Percentiles rank a stretch among this genome's conserved stretches.
Evolutionary conservation across 2,329 filamentous ascomycete genomes (phyloP).

Genomic region (Dendrostoma leiphaemia): DNA sequence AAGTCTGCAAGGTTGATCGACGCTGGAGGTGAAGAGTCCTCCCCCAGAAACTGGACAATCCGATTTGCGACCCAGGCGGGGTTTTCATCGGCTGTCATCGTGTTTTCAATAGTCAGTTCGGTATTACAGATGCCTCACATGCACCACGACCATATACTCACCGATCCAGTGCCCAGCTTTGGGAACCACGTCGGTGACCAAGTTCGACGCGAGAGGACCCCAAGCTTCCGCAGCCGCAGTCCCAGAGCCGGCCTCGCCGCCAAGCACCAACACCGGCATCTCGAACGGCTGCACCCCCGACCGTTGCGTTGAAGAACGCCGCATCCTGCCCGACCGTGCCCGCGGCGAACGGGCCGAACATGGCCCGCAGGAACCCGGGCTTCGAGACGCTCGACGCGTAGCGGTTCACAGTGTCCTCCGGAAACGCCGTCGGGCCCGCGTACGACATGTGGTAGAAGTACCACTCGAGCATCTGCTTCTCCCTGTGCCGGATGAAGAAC

Average conservation of each 20-base stretch:
- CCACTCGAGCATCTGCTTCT: slow-evolving; percentile 42
- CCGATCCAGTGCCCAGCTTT: slow-evolving; percentile 39
- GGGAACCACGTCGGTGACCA: slow-evolving; percentile 31
- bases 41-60: slow-evolving; percentile 20
- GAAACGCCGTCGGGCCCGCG: slow-evolving; percentile 35
- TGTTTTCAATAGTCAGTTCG: too few species aligned
- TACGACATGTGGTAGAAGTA: slow-evolving; percentile 46
- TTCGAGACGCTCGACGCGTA: slow-evolving; percentile 40
- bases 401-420: slow-evolving; percentile 35
- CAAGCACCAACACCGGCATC: slow-evolving; percentile 31
- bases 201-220: slow-evolving; percentile 22
- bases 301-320: slow-evolving; percentile 32
- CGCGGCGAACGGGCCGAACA: slow-evolving; percentile 35
- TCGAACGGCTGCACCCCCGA: slow-evolving; percentile 26
- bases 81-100: slow-evolving; percentile 24
- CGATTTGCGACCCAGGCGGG: slow-evolving; percentile 25
- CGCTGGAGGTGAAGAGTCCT: slow-evolving; percentile 21
- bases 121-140: too few species aligned
- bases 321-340: slow-evolving; percentile 31
- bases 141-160: too few species aligned
- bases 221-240: slow-evolving; percentile 20
- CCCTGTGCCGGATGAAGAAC: slow-evolving; percentile 41
- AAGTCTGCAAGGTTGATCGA: slow-evolving; percentile 21
- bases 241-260: slow-evolving; percentile 34
- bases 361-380: slow-evolving; percentile 39